Base-by-base conservation (phyloP, 495 filamentous ascomycete genomes). In the Aspergillus sclerotiicarbonarius region DNA sequence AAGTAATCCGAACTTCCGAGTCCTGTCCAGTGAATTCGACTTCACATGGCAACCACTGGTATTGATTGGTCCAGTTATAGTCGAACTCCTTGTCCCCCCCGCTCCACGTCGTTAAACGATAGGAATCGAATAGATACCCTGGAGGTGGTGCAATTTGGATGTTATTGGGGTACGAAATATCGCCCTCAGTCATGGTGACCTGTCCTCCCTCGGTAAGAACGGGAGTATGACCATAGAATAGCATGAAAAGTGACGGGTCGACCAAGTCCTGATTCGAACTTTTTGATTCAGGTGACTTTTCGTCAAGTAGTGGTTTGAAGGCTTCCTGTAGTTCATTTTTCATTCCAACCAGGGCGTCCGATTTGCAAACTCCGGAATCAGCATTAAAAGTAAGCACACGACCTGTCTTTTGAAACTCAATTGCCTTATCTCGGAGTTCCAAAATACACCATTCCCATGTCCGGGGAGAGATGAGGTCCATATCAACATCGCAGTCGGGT, bases 21-120 rank as follows among this genome's bases (percentile, higher is more conserved):
- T 39, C 4, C 32, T 48, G 54, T 20, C 65, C 67, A 0, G 56
- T 53, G 49, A 84, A 73, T 19, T 69, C 51, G 18, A 87, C 76
- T 16, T 86, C 75, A 45, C 75, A 77, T 0, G 85, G 84, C 19
- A 87, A 68, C 82, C 80, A 86, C 59, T 88, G 84, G 46, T 79
- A 86, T 4, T 68, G 66, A n/a, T 10, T 29, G 35, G 53, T 56
- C 53, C 54, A 61, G 16, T 50, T 18, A 7, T 46, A 51, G 8
- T 35, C n/a, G n/a, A n/a, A n/a, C n/a, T n/a, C n/a, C n/a, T n/a
- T n/a, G n/a, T n/a, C n/a, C n/a, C n/a, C n/a, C n/a, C n/a, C n/a
- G n/a, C n/a, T n/a, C n/a, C n/a, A n/a, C n/a, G n/a, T n/a, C n/a
- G n/a, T n/a, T n/a, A n/a, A n/a, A n/a, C n/a, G n/a, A n/a, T n/a